phyloP scores from a whole-genome alignment of 1,139 yeast species.

The Taphrina pruni region DNA sequence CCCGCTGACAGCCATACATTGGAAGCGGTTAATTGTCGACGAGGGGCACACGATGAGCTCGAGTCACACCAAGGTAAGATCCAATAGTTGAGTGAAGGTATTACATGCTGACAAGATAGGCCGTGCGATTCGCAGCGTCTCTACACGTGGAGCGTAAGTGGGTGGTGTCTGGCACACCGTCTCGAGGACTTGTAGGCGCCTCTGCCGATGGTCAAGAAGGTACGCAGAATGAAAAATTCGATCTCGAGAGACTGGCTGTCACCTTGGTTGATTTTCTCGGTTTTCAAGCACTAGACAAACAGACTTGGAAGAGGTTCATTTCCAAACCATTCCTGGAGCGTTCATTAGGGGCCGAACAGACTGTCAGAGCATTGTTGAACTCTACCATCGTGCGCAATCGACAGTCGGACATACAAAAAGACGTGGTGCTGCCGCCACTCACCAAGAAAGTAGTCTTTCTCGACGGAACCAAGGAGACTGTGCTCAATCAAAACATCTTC shows the following conservation, averaged over 20 bases:
- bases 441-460: conserved; percentile 64
- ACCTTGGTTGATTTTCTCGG: conserved; percentile 62
- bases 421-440: conserved; percentile 64
- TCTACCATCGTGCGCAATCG: conserved; percentile 64
- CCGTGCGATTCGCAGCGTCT: conserved; percentile 59
- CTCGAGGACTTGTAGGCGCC: conserved; percentile 65
- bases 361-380: conserved; percentile 55
- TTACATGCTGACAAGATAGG: conserved; percentile 42
- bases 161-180: conserved; percentile 80
- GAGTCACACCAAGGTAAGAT: conserved; percentile 54
- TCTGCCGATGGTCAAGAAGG: conserved; percentile 38
- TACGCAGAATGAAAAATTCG: conserved; percentile 19
- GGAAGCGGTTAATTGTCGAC: conserved; percentile 75
- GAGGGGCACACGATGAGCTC: conserved; percentile 72
- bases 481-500: conserved; percentile 65
- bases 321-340: conserved; percentile 58
- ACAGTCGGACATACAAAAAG: conserved; percentile 60
- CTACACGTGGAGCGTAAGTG: conserved; percentile 66
- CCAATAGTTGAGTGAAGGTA: background rate
- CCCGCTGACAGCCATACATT: conserved; percentile 57
- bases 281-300: conserved; percentile 64
- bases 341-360: conserved; percentile 55
- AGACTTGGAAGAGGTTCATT: conserved; percentile 59
- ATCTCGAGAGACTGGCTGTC: conserved; percentile 61
- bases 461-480: conserved; percentile 67